Conservation (phyloP, 257 asterid species). For the Solanum ossicruentum region DNA sequence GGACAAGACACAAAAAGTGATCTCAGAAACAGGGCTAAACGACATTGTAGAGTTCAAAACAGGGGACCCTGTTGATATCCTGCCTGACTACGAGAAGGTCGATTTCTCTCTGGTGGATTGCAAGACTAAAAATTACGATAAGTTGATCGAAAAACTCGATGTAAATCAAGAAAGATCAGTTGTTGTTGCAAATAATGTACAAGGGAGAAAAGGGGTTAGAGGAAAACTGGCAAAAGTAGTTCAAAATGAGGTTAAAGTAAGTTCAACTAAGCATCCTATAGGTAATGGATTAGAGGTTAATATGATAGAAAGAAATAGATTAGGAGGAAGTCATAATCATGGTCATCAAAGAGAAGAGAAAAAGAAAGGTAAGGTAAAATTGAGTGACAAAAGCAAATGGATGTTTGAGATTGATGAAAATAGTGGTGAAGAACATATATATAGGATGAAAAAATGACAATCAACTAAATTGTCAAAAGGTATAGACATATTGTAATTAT, state of each 20-base stretch:
- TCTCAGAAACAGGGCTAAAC: slow-evolving; percentile 32
- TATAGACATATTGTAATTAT: too few relatives aligned
- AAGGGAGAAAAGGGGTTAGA: slow-evolving; percentile 31
- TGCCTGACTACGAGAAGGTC: slow-evolving; percentile 24
- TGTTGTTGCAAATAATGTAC: slow-evolving; percentile 44
- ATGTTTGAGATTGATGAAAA: slow-evolving; percentile 34
- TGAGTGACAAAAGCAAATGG: slow-evolving; percentile 36
- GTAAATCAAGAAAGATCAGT: slow-evolving; percentile 37
- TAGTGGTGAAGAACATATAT: slow-evolving; percentile 61
- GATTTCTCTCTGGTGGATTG: slow-evolving; percentile 53
- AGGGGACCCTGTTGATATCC: slow-evolving; percentile 39
- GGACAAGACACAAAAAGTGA: slow-evolving; percentile 23
- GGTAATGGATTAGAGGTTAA: slow-evolving; percentile 56
- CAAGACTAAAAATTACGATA: slow-evolving; percentile 19
- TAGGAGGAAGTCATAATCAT: slow-evolving; percentile 10
- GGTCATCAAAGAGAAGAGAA: slow-evolving; percentile 16
- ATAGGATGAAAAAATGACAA: slow-evolving; percentile 18
- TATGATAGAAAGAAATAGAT: slow-evolving; percentile 22
- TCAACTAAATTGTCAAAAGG: too few relatives aligned
- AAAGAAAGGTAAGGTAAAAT: slow-evolving; percentile 10
- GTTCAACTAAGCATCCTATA: slow-evolving; percentile 37
- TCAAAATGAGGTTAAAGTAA: slow-evolving; percentile 22
- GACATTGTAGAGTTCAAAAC: slow-evolving; percentile 44
- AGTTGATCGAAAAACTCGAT: slow-evolving; percentile 21
- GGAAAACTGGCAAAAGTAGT: slow-evolving; percentile 33